Evolutionary conservation across 306 rosid species (phyloP), one percentile per base, ranked within the genome.

Genomic region (Vigna unguiculata): DNA sequence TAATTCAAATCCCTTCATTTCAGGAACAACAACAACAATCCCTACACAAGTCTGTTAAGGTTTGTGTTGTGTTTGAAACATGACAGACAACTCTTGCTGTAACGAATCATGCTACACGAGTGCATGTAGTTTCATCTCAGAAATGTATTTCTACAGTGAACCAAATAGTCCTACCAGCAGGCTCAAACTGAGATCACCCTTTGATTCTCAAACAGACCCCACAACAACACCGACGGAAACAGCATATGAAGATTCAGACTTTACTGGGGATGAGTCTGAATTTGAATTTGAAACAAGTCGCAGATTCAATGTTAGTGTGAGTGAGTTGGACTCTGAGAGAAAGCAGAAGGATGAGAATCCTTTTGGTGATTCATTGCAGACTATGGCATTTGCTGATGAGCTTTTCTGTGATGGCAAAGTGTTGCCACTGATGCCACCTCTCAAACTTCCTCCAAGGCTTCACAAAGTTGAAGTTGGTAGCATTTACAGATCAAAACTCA

Each of bases 381-480:
- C 81, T 20, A 90, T 91, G 90, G 88, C 96, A 59, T 91, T 88
- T 83, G 96, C 97, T 21, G 96, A 93, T 79, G 97, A 93, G 84
- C 53, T 91, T 32, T 91, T 93, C 78, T 82, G 87, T 72, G 83
- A 90, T 49, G 97, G 97, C 12, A 89, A 85, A 73, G 96, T 91
- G 10, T 81, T 90, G 72, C 91, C 97, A 1, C 51, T 9, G 49
- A 70, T 89, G 46, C 2, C 87, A 47, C 85, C 93, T 47, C 97
- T 91, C 60, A 91, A 90, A 74, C 96, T 87, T 85, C 98, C 98
- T 41, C 97, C 97, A n/a, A 81, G 92, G 80, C 79, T 82, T 17
- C 24, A 86, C 83, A 82, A 74, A 19, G 24, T 53, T 51, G 77
- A 77, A 63, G 59, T 65, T 47, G 78, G 57, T 21, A 69, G 62